These are phyloP conservation scores for Schizothecium vesticola DNA, from an alignment of 495 filamentous ascomycete species.

Conservation along the genomic window DNA sequence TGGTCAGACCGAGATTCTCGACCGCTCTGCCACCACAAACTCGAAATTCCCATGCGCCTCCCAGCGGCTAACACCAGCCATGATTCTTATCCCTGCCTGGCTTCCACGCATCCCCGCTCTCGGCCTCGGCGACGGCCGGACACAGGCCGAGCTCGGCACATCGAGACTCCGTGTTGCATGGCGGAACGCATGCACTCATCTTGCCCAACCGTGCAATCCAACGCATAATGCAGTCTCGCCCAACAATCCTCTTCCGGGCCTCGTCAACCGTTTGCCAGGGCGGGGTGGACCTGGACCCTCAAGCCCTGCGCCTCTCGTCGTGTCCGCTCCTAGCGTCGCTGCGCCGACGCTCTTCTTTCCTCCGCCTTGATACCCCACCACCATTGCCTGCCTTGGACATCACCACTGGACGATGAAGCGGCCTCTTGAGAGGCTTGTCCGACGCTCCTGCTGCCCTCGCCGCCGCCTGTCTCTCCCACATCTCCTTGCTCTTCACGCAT, in stretches of 20 bases:
- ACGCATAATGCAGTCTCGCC: conserved; percentile 17
- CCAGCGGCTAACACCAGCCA: conserved; percentile 17
- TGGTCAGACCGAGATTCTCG: conserved; percentile 32
- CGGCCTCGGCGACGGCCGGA: conserved; percentile 11
- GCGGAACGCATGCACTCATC: conserved; percentile 13
- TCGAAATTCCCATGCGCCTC: conserved; percentile 21
- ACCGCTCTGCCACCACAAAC: conserved; percentile 22
- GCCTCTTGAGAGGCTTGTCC: conserved; percentile 47
- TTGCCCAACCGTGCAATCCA: conserved; percentile 10
- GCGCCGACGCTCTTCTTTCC: conserved; percentile 26
- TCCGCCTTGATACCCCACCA: conserved; percentile 25
- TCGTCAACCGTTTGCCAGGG: neutral
- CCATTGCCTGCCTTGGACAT: conserved; percentile 39
- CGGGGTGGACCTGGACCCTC: conserved; percentile 8
- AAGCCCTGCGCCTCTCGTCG: conserved; percentile 26
- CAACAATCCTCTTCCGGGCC: conserved; percentile 2
- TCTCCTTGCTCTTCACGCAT: conserved; percentile 49
- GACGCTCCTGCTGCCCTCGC: conserved; percentile 42
- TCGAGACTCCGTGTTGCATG: conserved; percentile 16
- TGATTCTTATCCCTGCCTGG: conserved; percentile 16
- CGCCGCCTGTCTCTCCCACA: conserved; percentile 53
- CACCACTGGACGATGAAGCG: conserved; percentile 49
- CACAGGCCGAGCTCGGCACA: conserved; percentile 13
- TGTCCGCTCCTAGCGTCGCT: conserved; percentile 20
- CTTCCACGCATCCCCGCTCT: conserved; percentile 9